Percentiles rank a stretch among this genome's conserved stretches.
Conservation (phyloP, 345 rosid genomes). For the Abelmoschus esculentus region DNA sequence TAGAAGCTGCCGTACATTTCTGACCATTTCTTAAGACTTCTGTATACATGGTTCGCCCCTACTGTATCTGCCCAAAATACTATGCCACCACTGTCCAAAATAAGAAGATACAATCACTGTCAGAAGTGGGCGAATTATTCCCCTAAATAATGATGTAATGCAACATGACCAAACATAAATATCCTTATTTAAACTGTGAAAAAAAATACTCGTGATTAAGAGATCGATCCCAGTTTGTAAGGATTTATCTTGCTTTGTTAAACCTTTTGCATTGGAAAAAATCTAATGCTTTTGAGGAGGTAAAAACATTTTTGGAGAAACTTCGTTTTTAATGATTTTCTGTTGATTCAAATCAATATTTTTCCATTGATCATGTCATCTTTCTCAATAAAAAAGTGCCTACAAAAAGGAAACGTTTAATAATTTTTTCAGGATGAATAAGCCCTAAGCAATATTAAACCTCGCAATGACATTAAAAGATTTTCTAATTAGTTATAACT, state of each 20-base stretch:
- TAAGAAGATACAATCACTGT: background rate
- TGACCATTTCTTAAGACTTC: slow-evolving; percentile 66
- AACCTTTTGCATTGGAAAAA: too few relatives aligned
- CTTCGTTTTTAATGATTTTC: too few relatives aligned
- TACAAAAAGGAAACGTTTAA: too few relatives aligned
- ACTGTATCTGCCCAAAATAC: slow-evolving; percentile 85
- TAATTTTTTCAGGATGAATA: too few relatives aligned
- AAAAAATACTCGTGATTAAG: background rate
- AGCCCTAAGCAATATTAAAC: background rate
- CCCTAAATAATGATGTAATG: background rate
- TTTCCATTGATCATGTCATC: too few relatives aligned
- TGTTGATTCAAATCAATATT: too few relatives aligned
- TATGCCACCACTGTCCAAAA: slow-evolving; percentile 66
- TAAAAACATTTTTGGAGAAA: too few relatives aligned
- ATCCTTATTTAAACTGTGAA: background rate
- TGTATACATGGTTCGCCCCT: slow-evolving; percentile 54
- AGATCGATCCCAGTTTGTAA: background rate
- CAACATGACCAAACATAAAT: background rate
- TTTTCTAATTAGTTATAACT: background rate
- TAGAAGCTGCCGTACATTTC: slow-evolving; percentile 57
- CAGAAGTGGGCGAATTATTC: background rate
- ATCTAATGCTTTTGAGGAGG: background rate
- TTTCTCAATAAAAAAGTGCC: too few relatives aligned
- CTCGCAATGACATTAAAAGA: background rate
- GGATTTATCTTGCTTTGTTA: background rate